phyloP scores from a whole-genome alignment of 2,329 filamentous ascomycete genomes.

The Camptophora hylomeconis region DNA sequence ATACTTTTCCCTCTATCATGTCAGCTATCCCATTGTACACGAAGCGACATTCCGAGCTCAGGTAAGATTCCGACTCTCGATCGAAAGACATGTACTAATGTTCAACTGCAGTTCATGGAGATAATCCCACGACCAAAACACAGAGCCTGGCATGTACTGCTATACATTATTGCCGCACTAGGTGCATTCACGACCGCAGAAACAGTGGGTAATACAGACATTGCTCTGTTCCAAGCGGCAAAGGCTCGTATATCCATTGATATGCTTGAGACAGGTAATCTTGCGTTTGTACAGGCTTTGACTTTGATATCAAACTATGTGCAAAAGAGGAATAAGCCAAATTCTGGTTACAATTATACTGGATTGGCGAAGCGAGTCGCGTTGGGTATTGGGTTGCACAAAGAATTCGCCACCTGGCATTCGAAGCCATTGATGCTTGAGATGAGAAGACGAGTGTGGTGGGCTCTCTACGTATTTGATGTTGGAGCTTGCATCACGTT shows the following conservation, averaged over 20 bases:
- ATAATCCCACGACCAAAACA: slow-evolving; percentile 9
- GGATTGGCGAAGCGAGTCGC: slow-evolving; percentile 38
- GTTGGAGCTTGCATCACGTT: slow-evolving; percentile 10
- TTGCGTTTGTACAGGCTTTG: slow-evolving; percentile 22
- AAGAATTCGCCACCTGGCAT: slow-evolving; percentile 21
- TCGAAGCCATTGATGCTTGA: slow-evolving; percentile 6
- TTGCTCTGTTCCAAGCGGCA: slow-evolving; percentile 11
- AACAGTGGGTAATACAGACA: slow-evolving; percentile 10
- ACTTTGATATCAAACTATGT: slow-evolving; percentile 33
- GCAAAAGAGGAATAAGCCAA: slow-evolving; percentile 38
- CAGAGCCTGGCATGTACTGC: slow-evolving; percentile 17
- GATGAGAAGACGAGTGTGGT: slow-evolving; percentile 8
- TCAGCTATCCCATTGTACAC: slow-evolving; percentile 19
- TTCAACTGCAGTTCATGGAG: slow-evolving; percentile 10
- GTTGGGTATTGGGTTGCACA: slow-evolving; percentile 36
- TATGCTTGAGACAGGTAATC: slow-evolving; percentile 21
- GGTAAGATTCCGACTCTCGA: too few relatives aligned
- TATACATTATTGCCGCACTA: slow-evolving; percentile 18
- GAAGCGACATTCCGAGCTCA: slow-evolving; percentile 18
- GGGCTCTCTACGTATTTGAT: slow-evolving; percentile 11
- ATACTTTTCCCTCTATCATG: slow-evolving; percentile 19
- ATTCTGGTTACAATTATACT: slow-evolving; percentile 38
- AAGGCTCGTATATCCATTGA: slow-evolving; percentile 17
- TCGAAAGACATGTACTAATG: too few relatives aligned
- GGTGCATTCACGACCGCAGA: slow-evolving; percentile 13